A percentile compares a stretch with the other conserved stretches of the same genome.
These are phyloP conservation scores for Pseudopediastrum boryanum DNA, from an alignment of 139 green algal species.

Conservation along the genomic window DNA sequence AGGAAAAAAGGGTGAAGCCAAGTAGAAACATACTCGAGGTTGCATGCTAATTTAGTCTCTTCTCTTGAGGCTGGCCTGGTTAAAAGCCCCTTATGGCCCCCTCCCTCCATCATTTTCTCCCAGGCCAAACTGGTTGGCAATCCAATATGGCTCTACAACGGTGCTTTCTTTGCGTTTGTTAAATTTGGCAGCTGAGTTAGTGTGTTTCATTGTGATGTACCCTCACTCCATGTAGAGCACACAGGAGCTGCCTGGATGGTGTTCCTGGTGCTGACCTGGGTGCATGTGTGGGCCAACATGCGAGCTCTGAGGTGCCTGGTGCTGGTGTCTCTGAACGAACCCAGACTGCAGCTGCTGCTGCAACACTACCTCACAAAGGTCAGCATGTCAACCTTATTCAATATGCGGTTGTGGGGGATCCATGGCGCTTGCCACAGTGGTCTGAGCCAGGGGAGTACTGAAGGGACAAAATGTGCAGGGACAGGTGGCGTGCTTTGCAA, in stretches of 20 bases:
- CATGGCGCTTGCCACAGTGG: not conserved
- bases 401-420: not conserved
- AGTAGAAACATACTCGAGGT: no score
- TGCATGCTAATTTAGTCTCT: not conserved
- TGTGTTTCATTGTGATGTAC: constrained; percentile 37
- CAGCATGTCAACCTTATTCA: not conserved
- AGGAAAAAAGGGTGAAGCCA: no score
- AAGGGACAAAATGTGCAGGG: not conserved
- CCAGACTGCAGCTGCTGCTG: constrained; percentile 65
- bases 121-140: not conserved
- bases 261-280: constrained; percentile 56
- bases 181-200: not conserved
- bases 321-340: constrained; percentile 75
- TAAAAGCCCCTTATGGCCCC: not conserved
- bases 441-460: not conserved
- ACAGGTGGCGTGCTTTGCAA: not conserved
- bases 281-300: constrained; percentile 87
- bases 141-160: not conserved
- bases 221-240: constrained; percentile 4
- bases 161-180: not conserved
- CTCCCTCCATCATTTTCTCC: not conserved
- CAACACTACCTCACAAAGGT: constrained; percentile 40
- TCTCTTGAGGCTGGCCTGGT: not conserved
- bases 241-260: constrained; percentile 39
- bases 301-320: constrained; percentile 74